Percentiles rank a stretch among this genome's conserved stretches.
These are phyloP conservation scores for Cyberlindnera maclurae DNA, from an alignment of 805 yeast genomes.

Conservation along the genomic window DNA sequence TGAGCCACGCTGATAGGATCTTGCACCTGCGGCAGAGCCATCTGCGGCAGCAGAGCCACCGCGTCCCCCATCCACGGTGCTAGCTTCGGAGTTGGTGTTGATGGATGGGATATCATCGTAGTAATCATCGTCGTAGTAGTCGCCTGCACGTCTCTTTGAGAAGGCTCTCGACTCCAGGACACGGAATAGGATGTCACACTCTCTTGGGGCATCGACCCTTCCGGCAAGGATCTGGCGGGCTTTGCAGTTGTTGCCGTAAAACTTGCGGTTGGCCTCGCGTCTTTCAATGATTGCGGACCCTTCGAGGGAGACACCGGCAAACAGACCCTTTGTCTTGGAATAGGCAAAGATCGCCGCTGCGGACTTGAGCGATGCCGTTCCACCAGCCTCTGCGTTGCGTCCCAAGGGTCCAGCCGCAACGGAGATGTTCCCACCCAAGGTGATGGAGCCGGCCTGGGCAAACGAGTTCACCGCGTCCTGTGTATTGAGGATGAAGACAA, in stretches of 20 bases:
- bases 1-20: conserved; percentile 6
- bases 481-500: conserved; percentile 85
- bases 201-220: conserved; percentile 87
- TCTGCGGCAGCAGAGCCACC: conserved; percentile 9
- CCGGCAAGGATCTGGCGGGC: conserved; percentile 84
- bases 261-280: conserved; percentile 93
- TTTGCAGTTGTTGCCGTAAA: conserved; percentile 82
- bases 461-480: conserved; percentile 87
- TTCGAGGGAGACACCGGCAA: conserved; percentile 95
- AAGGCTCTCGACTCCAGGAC: conserved; percentile 83
- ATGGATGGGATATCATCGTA: conserved; percentile 54
- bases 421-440: conserved; percentile 91
- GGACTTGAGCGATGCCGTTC: conserved; percentile 79
- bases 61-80: conserved; percentile 27
- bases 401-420: conserved; percentile 98
- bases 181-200: conserved; percentile 79
- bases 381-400: conserved; percentile 96
- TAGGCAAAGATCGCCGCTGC: conserved; percentile 91
- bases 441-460: conserved; percentile 89
- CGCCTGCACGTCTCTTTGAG: conserved; percentile 42
- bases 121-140: conserved; percentile 45
- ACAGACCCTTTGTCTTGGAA: conserved; percentile 92
- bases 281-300: conserved; percentile 96
- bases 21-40: too few species aligned
- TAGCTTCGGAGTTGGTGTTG: conserved; percentile 17